Evolutionary conservation across 176 grass and related monocot species (phyloP), one percentile per base, ranked within the genome.

Genomic region (Rhipidocladum racemiflorum): DNA sequence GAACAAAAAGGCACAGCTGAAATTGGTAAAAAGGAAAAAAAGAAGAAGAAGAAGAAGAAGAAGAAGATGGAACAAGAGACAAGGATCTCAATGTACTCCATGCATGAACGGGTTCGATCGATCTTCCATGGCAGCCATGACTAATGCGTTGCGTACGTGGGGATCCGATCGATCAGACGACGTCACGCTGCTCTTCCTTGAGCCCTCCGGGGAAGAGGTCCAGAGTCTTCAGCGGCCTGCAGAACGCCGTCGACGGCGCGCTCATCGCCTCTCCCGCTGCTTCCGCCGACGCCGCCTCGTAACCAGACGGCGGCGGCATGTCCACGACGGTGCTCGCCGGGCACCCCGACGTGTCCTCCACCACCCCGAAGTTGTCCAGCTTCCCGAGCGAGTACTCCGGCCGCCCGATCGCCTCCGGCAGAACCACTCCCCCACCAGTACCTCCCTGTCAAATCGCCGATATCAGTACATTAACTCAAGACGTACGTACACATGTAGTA

Each of bases 161-260:
- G 9, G 53, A 56, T 56, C 24, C 21, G 53, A 56, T 56, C 24
- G 57, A 61, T 76, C 83, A 89, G 18, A 28, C 88, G 65, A 86
- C 63, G 72, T 88, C 88, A 66, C 65, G 88, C 75, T 85, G 83
- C 13, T 89, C 87, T 12, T 93, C 92, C 78, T 91, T 93, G 65
- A 92, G 72, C 32, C 88, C 90, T 54, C 87, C 80, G 13, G 96
- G 96, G 87, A 98, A 98, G 46, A 98, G 90, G 74, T 98, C 96
- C 27, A 98, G 92, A 63, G 96, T 98, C 89, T 91, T 93, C 23
- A 91, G 90, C 61, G 90, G 96, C 75, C 81, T 35, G 84, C 86
- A 89, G 78, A 48, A 75, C 9, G 56, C 81, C 36, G 72, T 69
- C 67, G 63, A 1, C 64, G 20, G 1, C 46, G 64, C 66, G 67